Conservation (phyloP, 495 filamentous ascomycete genomes). For the Neurospora africana region DNA sequence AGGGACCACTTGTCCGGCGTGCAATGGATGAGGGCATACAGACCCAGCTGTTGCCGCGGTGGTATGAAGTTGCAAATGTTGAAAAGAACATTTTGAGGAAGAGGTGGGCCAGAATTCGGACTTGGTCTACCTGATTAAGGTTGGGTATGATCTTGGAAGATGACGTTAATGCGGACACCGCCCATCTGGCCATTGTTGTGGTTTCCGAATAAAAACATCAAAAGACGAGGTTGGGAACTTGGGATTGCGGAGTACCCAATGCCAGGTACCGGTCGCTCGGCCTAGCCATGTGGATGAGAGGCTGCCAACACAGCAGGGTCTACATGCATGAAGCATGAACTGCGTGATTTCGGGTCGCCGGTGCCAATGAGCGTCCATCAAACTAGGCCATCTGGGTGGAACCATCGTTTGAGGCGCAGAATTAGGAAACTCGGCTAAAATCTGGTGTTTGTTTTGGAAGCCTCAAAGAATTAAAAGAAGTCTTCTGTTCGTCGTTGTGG, state of each 20-base stretch:
- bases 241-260: not conserved
- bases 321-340: not conserved
- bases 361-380: not conserved
- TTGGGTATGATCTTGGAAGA: not conserved
- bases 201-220: not conserved
- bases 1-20: not conserved
- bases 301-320: not conserved
- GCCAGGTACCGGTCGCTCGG: not conserved
- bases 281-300: not conserved
- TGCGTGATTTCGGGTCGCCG: not conserved
- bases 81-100: not conserved
- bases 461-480: not conserved
- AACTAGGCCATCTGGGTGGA: not conserved
- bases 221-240: not conserved
- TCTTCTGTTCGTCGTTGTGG: not conserved
- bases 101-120: not conserved
- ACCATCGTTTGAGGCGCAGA: not conserved
- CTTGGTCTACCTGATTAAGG: not conserved
- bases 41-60: not conserved
- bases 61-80: not conserved
- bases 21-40: not conserved
- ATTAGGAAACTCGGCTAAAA: not conserved
- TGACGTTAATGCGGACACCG: not conserved
- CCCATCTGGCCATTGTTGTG: not conserved
- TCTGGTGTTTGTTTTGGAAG: not conserved